A percentile compares a stretch with the other conserved stretches of the same genome.
Conservation (phyloP, 257 asterid species). For the Gentiana macrophylla region DNA sequence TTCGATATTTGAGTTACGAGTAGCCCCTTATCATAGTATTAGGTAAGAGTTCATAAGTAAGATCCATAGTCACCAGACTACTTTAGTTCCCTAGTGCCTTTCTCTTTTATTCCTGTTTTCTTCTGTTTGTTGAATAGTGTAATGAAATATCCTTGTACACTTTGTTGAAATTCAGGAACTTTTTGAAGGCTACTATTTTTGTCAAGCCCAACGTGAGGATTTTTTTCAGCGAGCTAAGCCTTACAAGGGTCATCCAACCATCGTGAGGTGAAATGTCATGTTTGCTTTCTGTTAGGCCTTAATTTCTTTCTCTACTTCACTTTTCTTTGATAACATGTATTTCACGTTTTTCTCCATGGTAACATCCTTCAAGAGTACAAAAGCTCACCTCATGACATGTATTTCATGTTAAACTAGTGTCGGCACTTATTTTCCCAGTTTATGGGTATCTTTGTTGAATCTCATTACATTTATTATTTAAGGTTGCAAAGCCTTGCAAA, state of each 20-base stretch:
- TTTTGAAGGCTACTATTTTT: slow-evolving; percentile 91
- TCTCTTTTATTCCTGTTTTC: not conserved
- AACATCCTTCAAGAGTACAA: not conserved
- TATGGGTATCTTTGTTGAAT: no score
- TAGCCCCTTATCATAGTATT: no score
- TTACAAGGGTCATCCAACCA: slow-evolving; percentile 73
- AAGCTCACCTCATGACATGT: no score
- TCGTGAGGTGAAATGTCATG: slow-evolving; percentile 41
- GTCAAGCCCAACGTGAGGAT: slow-evolving; percentile 95
- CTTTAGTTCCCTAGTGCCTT: no score
- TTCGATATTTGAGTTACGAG: no score
- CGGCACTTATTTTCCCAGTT: no score
- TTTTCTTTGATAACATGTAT: no score
- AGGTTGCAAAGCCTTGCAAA: slow-evolving; percentile 94
- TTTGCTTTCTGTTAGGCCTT: slow-evolving; percentile 7
- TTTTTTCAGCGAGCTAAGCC: slow-evolving; percentile 82
- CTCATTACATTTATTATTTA: slow-evolving; percentile 3
- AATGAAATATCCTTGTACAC: slow-evolving; percentile 3
- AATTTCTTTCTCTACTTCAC: not conserved
- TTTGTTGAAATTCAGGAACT: slow-evolving; percentile 49
- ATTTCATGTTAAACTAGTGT: no score
- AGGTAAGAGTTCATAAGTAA: no score
- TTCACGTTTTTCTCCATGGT: not conserved
- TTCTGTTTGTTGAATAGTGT: not conserved
- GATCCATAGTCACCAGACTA: no score